phyloP scores from a whole-genome alignment of 108 stramenopile genomes.

The Seminavis robusta region DNA sequence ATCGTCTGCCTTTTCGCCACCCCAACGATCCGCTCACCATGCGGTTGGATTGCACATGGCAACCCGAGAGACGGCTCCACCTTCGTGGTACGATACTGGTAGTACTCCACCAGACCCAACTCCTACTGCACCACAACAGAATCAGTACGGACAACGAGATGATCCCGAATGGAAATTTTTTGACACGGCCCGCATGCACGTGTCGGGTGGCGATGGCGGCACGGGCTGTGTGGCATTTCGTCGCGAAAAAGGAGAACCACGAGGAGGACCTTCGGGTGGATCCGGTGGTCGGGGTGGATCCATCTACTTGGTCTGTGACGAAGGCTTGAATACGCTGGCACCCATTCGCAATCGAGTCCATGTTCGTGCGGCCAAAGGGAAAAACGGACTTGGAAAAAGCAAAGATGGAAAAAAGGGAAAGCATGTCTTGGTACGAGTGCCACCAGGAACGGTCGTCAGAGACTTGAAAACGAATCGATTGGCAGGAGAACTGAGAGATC shows the following conservation, averaged over 20 bases:
- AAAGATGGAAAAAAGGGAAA: constrained; percentile 69
- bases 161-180: constrained; percentile 92
- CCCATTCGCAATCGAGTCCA: constrained; percentile 76
- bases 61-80: too few relatives aligned
- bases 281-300: constrained; percentile 86
- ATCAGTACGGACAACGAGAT: too few relatives aligned
- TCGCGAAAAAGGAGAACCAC: constrained; percentile 85
- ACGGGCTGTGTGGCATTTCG: constrained; percentile 94
- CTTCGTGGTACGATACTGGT: too few relatives aligned
- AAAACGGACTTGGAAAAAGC: constrained; percentile 87
- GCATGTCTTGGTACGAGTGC: constrained; percentile 74
- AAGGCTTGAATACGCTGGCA: constrained; percentile 85
- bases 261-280: constrained; percentile 93
- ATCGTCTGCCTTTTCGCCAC: too few relatives aligned
- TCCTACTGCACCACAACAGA: too few relatives aligned
- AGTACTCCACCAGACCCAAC: too few relatives aligned
- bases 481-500: constrained; percentile 81
- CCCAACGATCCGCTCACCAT: too few relatives aligned
- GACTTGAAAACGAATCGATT: constrained; percentile 81
- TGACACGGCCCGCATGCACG: constrained; percentile 86
- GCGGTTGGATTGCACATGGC: too few relatives aligned
- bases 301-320: constrained; percentile 77
- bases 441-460: constrained; percentile 92
- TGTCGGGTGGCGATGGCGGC: constrained; percentile 89
- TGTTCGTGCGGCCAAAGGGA: constrained; percentile 67